Percentiles rank a stretch among this genome's conserved stretches.
phyloP scores from a whole-genome alignment of 2,329 filamentous ascomycete genomes.

The Fusarium sp. region DNA sequence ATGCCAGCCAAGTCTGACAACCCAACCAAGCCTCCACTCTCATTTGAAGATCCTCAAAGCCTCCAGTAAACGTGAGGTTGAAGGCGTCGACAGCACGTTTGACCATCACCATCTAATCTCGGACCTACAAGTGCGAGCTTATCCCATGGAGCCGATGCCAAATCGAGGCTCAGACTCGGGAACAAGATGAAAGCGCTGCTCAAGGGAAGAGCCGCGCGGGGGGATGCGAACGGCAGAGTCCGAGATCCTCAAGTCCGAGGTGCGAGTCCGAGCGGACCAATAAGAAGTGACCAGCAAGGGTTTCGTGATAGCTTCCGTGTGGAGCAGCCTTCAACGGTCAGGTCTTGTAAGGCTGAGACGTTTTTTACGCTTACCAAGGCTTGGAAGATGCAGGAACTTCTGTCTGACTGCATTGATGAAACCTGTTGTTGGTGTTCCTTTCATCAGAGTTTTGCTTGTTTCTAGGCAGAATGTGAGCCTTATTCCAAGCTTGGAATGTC shows the following conservation, averaged over 20 bases:
- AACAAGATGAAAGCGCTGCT: not conserved
- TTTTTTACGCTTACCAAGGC: not conserved
- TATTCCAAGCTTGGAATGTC: not conserved
- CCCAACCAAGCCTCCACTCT: not conserved
- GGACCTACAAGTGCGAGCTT: constrained; percentile 26
- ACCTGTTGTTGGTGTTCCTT: not conserved
- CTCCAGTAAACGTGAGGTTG: not conserved
- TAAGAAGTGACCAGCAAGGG: not conserved
- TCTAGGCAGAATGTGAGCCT: not conserved
- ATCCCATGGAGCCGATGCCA: not conserved
- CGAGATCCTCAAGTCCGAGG: not conserved
- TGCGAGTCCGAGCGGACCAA: constrained; percentile 38
- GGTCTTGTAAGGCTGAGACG: not conserved
- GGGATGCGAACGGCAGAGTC: not conserved
- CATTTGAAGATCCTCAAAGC: not conserved
- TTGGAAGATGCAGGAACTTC: not conserved
- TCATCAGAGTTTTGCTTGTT: not conserved
- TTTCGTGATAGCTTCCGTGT: not conserved
- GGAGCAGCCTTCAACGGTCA: not conserved
- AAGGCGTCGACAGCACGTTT: not conserved
- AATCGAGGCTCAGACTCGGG: constrained; percentile 1
- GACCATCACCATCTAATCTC: constrained; percentile 22
- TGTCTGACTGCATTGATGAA: not conserved
- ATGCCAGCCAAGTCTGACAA: not conserved
- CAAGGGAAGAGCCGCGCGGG: not conserved